phyloP scores from a whole-genome alignment of 257 asterid genomes.

The Solanum piurae region DNA sequence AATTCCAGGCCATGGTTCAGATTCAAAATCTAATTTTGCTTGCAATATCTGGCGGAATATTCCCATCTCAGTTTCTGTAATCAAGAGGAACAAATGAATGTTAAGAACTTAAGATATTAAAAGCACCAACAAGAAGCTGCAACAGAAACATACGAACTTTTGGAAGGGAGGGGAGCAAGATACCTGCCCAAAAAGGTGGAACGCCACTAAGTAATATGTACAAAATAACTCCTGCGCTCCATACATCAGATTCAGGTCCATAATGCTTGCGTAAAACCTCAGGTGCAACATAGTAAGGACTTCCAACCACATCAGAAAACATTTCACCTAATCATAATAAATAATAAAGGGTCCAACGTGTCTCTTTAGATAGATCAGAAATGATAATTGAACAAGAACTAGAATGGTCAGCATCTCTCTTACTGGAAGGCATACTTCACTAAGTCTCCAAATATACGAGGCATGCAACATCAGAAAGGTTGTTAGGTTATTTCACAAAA shows the following conservation, averaged over 20 bases:
- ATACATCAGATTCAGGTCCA: background rate
- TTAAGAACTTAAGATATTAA: background rate
- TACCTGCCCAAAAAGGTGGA: constrained; percentile 56
- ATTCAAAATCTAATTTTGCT: constrained; percentile 68
- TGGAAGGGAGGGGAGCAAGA: background rate
- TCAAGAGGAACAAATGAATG: constrained; percentile 7
- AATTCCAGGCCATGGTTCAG: constrained; percentile 95
- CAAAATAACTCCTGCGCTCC: background rate
- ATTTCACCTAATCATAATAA: constrained; percentile 40
- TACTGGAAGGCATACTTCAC: background rate
- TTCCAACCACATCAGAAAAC: constrained; percentile 84
- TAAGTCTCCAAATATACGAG: background rate
- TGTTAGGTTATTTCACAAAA: background rate
- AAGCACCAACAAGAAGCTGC: background rate
- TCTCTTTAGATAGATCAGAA: background rate
- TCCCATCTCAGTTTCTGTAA: constrained; percentile 92
- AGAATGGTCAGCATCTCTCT: background rate
- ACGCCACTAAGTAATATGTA: background rate
- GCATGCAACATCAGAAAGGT: background rate
- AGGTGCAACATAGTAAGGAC: constrained; percentile 95
- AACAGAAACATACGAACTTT: background rate
- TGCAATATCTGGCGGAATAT: constrained; percentile 79
- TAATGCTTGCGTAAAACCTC: constrained; percentile 39
- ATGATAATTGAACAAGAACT: background rate
- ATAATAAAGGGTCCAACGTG: background rate